These are phyloP conservation scores for Esteya vermicola DNA, from an alignment of 2,329 filamentous ascomycete genomes.

Conservation along the genomic window DNA sequence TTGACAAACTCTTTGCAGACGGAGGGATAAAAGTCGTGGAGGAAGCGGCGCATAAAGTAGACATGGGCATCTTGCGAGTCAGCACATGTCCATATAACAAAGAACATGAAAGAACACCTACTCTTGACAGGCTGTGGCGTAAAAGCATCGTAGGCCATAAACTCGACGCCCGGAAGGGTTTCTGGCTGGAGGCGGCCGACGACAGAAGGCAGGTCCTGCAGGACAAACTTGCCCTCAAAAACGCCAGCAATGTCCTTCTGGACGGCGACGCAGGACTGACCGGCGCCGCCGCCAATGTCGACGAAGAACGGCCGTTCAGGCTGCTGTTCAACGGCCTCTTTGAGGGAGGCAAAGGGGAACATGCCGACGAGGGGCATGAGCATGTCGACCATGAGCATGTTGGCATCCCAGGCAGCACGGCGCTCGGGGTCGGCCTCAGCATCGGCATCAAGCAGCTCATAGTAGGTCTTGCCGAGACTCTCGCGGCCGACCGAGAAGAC, in stretches of 20 bases:
- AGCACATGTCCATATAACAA: not conserved
- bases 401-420: conserved; percentile 1
- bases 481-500: conserved; percentile 2
- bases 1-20: conserved; percentile 2
- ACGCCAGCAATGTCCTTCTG: not conserved
- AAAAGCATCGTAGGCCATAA: conserved; percentile 1
- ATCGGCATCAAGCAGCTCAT: not conserved
- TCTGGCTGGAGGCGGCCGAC: not conserved
- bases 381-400: conserved; percentile 1
- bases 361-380: conserved; percentile 1
- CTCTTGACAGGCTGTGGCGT: conserved; percentile 2
- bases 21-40: conserved; percentile 1
- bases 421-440: conserved; percentile 1
- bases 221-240: not conserved
- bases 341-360: conserved; percentile 1
- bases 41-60: conserved; percentile 3
- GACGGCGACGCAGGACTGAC: not conserved
- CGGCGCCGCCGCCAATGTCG: conserved; percentile 1
- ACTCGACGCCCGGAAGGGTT: not conserved
- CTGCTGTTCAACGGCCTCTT: not conserved
- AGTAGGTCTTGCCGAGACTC: conserved; percentile 2
- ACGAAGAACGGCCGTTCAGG: conserved; percentile 1
- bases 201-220: conserved; percentile 1
- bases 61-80: conserved; percentile 1
- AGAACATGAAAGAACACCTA: not conserved